These are phyloP conservation scores for Coniferiporia weirii DNA, from an alignment of 1,284 basidiomycete species.

Conservation along the genomic window DNA sequence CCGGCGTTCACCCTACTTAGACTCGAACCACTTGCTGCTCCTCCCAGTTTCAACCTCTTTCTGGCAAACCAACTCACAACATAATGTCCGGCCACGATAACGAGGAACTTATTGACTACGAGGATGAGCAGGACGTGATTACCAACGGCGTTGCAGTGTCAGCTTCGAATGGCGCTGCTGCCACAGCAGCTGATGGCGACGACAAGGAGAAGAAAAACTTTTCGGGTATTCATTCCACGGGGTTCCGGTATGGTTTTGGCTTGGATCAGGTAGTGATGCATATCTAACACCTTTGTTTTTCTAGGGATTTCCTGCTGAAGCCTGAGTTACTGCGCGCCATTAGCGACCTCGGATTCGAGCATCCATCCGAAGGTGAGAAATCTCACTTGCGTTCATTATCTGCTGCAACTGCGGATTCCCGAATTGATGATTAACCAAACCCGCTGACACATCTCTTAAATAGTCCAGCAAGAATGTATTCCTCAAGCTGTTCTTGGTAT, in stretches of 20 bases:
- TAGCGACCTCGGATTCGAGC: constrained; percentile 98
- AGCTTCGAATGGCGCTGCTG: constrained; percentile 46
- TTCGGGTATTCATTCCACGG: constrained; percentile 95
- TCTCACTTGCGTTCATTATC: neutral
- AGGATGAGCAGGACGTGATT: constrained; percentile 87
- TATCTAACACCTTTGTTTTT: constrained; percentile 21
- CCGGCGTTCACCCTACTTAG: neutral
- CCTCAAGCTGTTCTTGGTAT: constrained; percentile 99
- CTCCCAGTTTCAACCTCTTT: neutral
- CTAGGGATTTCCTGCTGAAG: constrained; percentile 94
- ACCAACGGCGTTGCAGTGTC: constrained; percentile 53
- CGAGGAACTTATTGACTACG: constrained; percentile 88
- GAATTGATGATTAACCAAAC: neutral
- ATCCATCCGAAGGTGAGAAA: constrained; percentile 92
- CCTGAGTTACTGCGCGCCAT: constrained; percentile 96
- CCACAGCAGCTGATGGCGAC: constrained; percentile 52
- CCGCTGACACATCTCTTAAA: constrained; percentile 5
- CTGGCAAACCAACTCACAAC: neutral
- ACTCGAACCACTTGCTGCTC: neutral
- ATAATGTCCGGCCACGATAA: constrained; percentile 41
- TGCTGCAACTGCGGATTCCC: neutral
- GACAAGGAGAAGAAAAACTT: constrained; percentile 95
- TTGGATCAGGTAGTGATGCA: neutral
- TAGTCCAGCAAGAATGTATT: constrained; percentile 99
- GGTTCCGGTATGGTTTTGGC: constrained; percentile 63